Base-by-base conservation (phyloP, 306 rosid genomes). In the Lathyrus sativus region DNA sequence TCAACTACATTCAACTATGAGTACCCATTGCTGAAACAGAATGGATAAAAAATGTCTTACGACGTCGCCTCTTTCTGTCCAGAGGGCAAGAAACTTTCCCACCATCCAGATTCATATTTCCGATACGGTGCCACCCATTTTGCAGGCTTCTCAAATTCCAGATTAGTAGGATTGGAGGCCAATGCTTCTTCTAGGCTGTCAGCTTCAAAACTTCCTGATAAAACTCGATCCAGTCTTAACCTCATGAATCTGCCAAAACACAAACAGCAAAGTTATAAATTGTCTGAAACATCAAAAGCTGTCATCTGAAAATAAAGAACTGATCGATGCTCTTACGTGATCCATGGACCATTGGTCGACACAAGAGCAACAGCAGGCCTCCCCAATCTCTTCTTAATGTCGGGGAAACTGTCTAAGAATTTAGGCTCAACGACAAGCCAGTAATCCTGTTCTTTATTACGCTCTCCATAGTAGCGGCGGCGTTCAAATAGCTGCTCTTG, bases 361-460 rank as follows among this genome's bases (percentile, higher is more conserved):
- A 95, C 95, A 24, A 95, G 91, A 61, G 99, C 97, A 44, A 95
- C 99, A 64, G 99, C 95, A 22, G 97, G 99, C 71, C 96, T 83
- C 71, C 46, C 70, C 19, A 95, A 74, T 69, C 96, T 86, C 76
- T 84, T 86, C 73, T 92, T 84, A 72, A 95, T 82, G 65, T 74
- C 76, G 11, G 97, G 99, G 81, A 95, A 95, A 71, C 65, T 88
- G 28, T 95, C 97, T 90, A 95, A 79, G 86, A 95, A 95, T 78
- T 85, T 90, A 17, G 99, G 99, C 78, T 95, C 99, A 42, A 95
- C 60, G 80, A 90, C 99, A 44, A 90, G 95, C 97, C 99, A 95
- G 84, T 88, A 95, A 63, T 95, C 96, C 67, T 82, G 92, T 78
- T 90, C 96, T 61, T 70, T 84, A 75, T 83, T 41, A 35, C 91